Conservation (phyloP, 2,329 filamentous ascomycete genomes). For the Lasiodiplodia sp. region DNA sequence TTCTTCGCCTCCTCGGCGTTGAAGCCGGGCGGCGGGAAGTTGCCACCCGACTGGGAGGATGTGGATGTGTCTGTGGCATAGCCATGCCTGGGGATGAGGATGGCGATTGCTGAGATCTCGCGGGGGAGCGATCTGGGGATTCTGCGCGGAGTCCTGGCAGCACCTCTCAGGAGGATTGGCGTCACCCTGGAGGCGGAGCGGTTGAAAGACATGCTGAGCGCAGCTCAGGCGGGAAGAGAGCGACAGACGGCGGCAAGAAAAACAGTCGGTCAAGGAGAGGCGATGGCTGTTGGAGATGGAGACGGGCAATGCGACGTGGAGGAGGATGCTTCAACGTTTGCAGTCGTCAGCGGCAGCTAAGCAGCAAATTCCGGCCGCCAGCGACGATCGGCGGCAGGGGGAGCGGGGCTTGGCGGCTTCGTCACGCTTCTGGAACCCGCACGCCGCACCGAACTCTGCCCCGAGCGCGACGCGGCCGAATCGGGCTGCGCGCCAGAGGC, state of each 20-base stretch:
- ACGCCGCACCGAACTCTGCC: constrained; percentile 5
- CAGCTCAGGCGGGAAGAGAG: constrained; percentile 26
- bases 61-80: constrained; percentile 66
- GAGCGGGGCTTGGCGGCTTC: constrained; percentile 23
- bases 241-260: constrained; percentile 7
- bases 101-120: constrained; percentile 63
- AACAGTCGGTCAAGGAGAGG: neutral
- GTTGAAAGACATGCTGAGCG: constrained; percentile 52
- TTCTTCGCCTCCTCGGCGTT: constrained; percentile 90
- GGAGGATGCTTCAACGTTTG: constrained; percentile 15
- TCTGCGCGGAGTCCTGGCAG: constrained; percentile 51
- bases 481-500: constrained; percentile 1
- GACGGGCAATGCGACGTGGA: constrained; percentile 2
- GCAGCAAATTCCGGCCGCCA: constrained; percentile 26
- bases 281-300: constrained; percentile 16
- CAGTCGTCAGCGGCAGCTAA: constrained; percentile 23
- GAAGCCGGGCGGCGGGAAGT: constrained; percentile 85
- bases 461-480: constrained; percentile 17
- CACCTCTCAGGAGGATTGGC: constrained; percentile 55
- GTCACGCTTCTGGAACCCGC: constrained; percentile 25
- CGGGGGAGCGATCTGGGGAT: constrained; percentile 55
- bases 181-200: constrained; percentile 54
- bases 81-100: constrained; percentile 61
- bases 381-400: constrained; percentile 25
- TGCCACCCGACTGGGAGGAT: constrained; percentile 54